These are phyloP conservation scores for Aspergillus bombycis DNA, from an alignment of 2,329 filamentous ascomycete genomes.

Conservation along the genomic window DNA sequence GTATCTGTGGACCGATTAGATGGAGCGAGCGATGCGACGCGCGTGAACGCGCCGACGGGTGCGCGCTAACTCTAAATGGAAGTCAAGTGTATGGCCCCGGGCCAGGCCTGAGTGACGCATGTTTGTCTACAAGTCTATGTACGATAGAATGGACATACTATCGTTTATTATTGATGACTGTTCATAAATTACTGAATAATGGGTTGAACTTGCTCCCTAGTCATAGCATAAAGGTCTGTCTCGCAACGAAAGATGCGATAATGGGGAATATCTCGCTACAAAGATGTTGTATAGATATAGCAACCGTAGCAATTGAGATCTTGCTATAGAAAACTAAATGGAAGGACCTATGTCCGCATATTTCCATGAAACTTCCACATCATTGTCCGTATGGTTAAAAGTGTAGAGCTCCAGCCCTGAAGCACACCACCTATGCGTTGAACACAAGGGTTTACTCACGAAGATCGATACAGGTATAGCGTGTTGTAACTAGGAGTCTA, in stretches of 20 bases:
- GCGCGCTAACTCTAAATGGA: conserved; percentile 1
- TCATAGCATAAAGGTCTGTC: background rate
- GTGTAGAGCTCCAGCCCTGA: background rate
- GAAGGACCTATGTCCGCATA: background rate
- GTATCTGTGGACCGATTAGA: conserved; percentile 2
- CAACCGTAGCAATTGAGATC: conserved; percentile 8
- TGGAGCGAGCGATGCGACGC: conserved; percentile 10
- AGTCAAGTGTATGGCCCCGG: too few relatives aligned
- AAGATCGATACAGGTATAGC: background rate
- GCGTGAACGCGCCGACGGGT: conserved; percentile 25
- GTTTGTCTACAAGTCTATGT: background rate
- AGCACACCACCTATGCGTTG: background rate
- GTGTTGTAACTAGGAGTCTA: background rate
- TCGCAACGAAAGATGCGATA: background rate
- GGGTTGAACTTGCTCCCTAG: background rate
- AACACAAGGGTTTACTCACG: background rate
- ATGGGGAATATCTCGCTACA: background rate
- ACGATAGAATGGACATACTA: background rate
- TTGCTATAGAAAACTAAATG: background rate
- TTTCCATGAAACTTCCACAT: background rate
- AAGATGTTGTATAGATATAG: background rate
- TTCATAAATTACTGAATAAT: background rate
- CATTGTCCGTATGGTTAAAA: background rate
- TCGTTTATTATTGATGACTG: background rate
- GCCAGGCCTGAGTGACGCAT: background rate